Evolutionary conservation across 2,329 filamentous ascomycete genomes (phyloP), one percentile per base, ranked within the genome.

Genomic region (Cryphonectria carpinicola): DNA sequence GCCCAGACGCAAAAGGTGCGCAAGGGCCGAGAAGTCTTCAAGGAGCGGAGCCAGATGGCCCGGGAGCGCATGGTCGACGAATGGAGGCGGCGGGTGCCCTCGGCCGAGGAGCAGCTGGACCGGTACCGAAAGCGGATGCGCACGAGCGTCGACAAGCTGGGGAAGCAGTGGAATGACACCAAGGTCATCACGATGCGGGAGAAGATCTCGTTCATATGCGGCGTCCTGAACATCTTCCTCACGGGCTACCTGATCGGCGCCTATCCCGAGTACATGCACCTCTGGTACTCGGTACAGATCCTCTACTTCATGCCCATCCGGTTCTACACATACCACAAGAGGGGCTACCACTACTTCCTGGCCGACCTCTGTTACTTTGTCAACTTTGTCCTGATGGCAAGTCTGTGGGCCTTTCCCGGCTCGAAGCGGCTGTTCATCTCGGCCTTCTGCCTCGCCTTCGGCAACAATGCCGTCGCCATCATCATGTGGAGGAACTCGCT

Each of bases 401-500:
- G 90, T 75, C 88, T 99, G 66, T 99, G 95, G 95, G 86, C 92
- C 46, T 98, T 98, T 77, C 96, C 96, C 0, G 84, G 87, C 66
- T 98, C 95, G 17, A 97, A 97, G 81, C 90, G 95, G 61, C 87
- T 99, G 22, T 95, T 99, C 80, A 96, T 97, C 74, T 91, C 94
- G 75, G 92, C 93, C 0, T 99, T 95, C 81, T 98, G 96, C 77
- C 85, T 99, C 46, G 93, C 95, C 13, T 97, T 93, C 78, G 96
- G 96, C 73, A 99, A 99, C 82, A 99, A 99, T 79, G 96, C 96
- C 28, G 90, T 98, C 63, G 96, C 96, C 17, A 98, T 99, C 80
- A 94, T 96, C 79, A 96, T 99, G 95, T 99, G 96, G 96, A 90
- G 96, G 74, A 99, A 99, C 80, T 98, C 95, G 43, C 88, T 99